phyloP scores from a whole-genome alignment of 352 stramenopile genomes.

The Phytophthora podocarpi region DNA sequence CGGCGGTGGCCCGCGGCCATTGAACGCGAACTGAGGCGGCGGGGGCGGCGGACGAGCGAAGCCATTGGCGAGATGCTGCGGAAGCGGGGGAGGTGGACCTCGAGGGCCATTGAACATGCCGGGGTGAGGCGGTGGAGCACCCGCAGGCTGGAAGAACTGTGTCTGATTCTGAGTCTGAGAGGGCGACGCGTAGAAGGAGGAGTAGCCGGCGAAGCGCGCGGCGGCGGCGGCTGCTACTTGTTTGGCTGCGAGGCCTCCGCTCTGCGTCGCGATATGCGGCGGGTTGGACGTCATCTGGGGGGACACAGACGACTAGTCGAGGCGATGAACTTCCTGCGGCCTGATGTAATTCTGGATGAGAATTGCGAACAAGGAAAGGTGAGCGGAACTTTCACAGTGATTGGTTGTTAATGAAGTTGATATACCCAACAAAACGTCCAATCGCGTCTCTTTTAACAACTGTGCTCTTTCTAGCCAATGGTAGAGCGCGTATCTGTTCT shows the following conservation, averaged over 20 bases:
- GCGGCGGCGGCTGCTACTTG: conserved; percentile 43
- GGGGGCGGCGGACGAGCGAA: conserved; percentile 27
- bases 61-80: conserved; percentile 8
- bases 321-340: too few species aligned
- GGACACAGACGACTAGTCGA: background rate
- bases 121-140: conserved; percentile 17
- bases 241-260: conserved; percentile 31
- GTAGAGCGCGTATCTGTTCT: too few species aligned
- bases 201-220: conserved; percentile 66
- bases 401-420: background rate
- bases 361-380: too few species aligned
- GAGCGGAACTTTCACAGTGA: background rate
- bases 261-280: conserved; percentile 27
- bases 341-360: too few species aligned
- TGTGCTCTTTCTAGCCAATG: background rate
- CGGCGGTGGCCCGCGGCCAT: conserved; percentile 29
- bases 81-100: conserved; percentile 28
- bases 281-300: conserved; percentile 44
- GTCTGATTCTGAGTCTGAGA: conserved; percentile 7
- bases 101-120: conserved; percentile 31
- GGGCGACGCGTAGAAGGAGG: conserved; percentile 61
- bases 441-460: too few species aligned
- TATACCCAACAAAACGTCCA: too few species aligned
- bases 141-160: conserved; percentile 7
- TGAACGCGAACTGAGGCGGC: conserved; percentile 24